Evolutionary conservation across 2,329 filamentous ascomycete species (phyloP).

Genomic region (Metarhizium humberi): DNA sequence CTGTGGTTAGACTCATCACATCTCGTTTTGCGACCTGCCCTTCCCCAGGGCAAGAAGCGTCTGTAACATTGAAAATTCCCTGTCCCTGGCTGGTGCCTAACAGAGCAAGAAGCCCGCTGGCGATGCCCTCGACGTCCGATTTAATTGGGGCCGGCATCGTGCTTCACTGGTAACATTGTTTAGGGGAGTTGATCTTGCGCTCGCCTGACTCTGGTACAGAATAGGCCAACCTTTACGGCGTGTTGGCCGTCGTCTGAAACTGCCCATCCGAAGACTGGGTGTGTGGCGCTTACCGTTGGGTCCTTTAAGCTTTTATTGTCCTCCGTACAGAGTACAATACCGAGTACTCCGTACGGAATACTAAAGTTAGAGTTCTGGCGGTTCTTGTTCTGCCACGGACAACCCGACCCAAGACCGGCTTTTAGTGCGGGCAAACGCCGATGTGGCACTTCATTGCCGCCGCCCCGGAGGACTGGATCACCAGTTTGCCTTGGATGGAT

Average conservation of each 20-base stretch:
- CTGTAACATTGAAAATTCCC: neutral
- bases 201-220: too few relatives aligned
- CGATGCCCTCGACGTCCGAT: neutral
- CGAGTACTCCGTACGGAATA: too few relatives aligned
- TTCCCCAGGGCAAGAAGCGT: neutral
- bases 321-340: too few relatives aligned
- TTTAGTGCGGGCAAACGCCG: neutral
- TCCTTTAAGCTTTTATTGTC: too few relatives aligned
- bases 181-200: too few relatives aligned
- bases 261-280: too few relatives aligned
- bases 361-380: neutral
- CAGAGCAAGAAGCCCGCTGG: neutral
- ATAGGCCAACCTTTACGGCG: too few relatives aligned
- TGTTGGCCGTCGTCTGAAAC: too few relatives aligned
- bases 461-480: too few relatives aligned
- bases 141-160: neutral
- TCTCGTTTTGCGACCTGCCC: neutral
- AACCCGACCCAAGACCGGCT: neutral
- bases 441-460: neutral
- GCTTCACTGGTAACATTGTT: too few relatives aligned
- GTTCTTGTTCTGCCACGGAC: neutral
- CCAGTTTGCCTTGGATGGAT: too few relatives aligned
- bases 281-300: too few relatives aligned
- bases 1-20: neutral
- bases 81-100: neutral